Base-by-base conservation (phyloP, 108 stramenopile genomes). In the Mayamaea pseudoterrestris region DNA sequence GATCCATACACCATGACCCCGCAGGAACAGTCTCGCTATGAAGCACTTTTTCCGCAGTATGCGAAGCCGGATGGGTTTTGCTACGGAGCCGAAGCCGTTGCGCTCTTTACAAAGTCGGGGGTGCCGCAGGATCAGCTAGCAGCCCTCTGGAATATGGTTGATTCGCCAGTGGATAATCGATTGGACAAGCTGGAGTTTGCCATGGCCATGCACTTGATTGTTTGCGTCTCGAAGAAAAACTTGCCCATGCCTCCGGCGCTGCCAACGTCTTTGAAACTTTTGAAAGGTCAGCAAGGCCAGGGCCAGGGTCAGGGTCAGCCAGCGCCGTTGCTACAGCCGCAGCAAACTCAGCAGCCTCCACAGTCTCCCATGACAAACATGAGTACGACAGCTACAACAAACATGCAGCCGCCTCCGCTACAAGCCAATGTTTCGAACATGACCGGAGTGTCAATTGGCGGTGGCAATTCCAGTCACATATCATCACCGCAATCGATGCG, bases 131-230 rank as follows among this genome's bases (percentile, higher is more conserved):
- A 35, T 8, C 28, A 35, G 3, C 56, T 78, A 35, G 34, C 74
- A 40, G 62, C 65, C 21, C 77, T 96, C 31, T 96, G 95, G 95
- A 83, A 73, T 44, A 72, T 96, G 65, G 65, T 77, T 11, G 95
- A 90, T 66, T 53, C 68, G 31, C 90, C 90, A 9, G 84, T 93
- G 13, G 90, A 86, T 45, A 92, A 92, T 60, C 75, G 82, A 29
- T 72, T 91, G 63, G 86, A 83, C 53, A 60, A 53, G 41, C 35
- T 79, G 29, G 95, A 94, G 50, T 97, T 97, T 63, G 89, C 81
- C 48, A 63, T 94, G 11, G 93, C 90, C 0, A 97, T 94, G 93
- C 95, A 97, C 61, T 63, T 97, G 55, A 94, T 97, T 63, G 93
- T 94, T 11, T 94, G 93, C 52, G 56, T 94, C 35, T 79, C 76